These are phyloP conservation scores for Candida awuae DNA, from an alignment of 805 yeast species.

Conservation along the genomic window DNA sequence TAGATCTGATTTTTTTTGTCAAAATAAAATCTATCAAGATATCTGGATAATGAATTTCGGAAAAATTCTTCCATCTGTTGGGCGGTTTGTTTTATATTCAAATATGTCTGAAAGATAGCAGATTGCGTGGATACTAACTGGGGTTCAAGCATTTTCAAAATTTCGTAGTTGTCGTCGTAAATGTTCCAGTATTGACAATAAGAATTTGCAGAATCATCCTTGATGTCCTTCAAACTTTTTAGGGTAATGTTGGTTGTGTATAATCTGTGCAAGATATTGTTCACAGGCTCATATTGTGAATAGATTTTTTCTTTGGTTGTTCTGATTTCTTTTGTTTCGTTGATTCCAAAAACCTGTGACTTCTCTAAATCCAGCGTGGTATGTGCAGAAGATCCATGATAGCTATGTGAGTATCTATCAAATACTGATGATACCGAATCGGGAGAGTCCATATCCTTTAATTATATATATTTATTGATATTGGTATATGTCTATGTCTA, in stretches of 20 bases:
- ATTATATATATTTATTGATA: too few relatives aligned
- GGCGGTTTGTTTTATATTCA: too few relatives aligned
- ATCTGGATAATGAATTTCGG: too few relatives aligned
- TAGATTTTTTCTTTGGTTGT: neutral
- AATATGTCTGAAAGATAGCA: neutral
- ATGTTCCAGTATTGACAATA: slow-evolving; percentile 5
- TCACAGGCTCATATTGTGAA: slow-evolving; percentile 9
- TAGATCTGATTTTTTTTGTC: too few relatives aligned
- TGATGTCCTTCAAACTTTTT: neutral
- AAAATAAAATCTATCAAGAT: too few relatives aligned
- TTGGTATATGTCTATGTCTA: too few relatives aligned
- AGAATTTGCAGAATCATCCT: neutral
- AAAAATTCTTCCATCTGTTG: too few relatives aligned
- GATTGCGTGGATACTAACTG: neutral
- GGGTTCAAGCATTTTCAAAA: slow-evolving; percentile 2
- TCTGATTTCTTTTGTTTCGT: too few relatives aligned
- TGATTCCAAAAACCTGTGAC: neutral
- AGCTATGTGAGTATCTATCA: slow-evolving; percentile 1
- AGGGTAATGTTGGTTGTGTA: slow-evolving; percentile 1
- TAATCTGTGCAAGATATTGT: slow-evolving; percentile 1
- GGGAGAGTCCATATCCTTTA: neutral
- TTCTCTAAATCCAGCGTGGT: neutral
- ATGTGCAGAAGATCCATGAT: neutral
- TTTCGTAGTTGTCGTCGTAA: slow-evolving; percentile 1
- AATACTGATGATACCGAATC: slow-evolving; percentile 3